Base-by-base conservation (phyloP, 2,329 filamentous ascomycete species). In the Aspergillus sp. region DNA sequence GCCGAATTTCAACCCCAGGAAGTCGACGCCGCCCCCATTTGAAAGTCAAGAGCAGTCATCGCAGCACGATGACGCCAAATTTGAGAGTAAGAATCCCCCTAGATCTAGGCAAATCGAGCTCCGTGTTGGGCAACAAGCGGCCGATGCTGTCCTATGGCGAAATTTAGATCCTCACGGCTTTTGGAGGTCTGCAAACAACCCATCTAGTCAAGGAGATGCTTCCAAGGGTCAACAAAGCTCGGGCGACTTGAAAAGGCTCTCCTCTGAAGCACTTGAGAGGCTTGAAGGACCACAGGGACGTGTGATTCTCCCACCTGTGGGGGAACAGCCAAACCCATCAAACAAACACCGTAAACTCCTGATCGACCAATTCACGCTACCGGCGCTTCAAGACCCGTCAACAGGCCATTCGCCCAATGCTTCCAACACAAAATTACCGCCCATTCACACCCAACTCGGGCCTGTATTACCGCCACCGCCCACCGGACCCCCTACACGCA, bases 121-220 rank as follows among this genome's bases (percentile, higher is more conserved):
- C 23, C 3, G 3, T 3, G 12, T 35, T 48, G 56, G 56, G 25
- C 27, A 27, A 15, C 6, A 83, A 66, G 86, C 90, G 81, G 84
- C 67, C 65, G 66, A 69, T 61, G 62, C 81, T 65, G 86, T 90
- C 62, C 80, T 93, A 72, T 81, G 27, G 27, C 27, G 27, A 11
- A 31, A 9, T 9, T 31, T 9, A 9, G 9, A 31, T 31, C 8
- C 27, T 31, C 27, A 31, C 27, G 27, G 27, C 27, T 31, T 4
- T 68, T 87, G 87, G 76, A 76, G 63, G 70, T 43, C 76, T 68
- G 88, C 85, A 40, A 40, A 19, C 21, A 48, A 47, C 35, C 21
- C 21, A 25, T 15, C 17, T 21, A 25, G 15, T 50, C 12, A 19
- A 46, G 40, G 23, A 25, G 23, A 21, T 21, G 21, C 21, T 21